Base-by-base conservation (phyloP, 2,329 filamentous ascomycete species). In the Ophiognomonia clavigignenti-juglandacearum region DNA sequence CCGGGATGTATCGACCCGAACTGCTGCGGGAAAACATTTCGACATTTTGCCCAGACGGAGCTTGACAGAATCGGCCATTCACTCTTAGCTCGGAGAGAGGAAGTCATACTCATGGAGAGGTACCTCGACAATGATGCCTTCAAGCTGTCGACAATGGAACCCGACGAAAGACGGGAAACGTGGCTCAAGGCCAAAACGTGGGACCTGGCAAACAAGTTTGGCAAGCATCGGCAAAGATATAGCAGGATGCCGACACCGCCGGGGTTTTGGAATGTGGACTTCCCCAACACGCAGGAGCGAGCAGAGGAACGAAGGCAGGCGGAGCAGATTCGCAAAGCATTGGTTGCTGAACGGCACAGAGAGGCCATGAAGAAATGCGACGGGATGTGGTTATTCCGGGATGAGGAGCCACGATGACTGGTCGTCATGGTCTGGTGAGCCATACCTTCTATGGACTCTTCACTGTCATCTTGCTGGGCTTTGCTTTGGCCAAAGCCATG, bases 211-310 rank as follows among this genome's bases (percentile, higher is more conserved):
- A 83, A 91, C 59, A 77, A 79, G 52, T 82, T 80, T 62, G 90
- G 90, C 6, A 88, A 77, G 61, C 91, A 96, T 65, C 77, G 86
- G 47, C 79, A 92, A 56, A 75, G 82, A 23, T 90, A 85, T 64
- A 78, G 83, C 50, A 78, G 89, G 42, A 75, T 79, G 53, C 73
- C 70, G 37, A 88, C 86, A 9, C 91, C 93, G 11, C 88, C 89
- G 2, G 91, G 90, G 0, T 97, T 88, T 62, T 98, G 93, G 93
- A 77, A 88, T 45, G 78, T 85, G 2, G 92, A 95, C 56, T 95
- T 98, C 62, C 91, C 92, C 1, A 82, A 72, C 22, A 96, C 93
- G 1, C 93, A 97, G 62, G 88, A 96, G 64, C 67, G 83, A 23
- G 71, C 79, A 55, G 69, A 73, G 43, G 81, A 92, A 57, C 78